Evolutionary conservation across 257 asterid genomes (phyloP).

Genomic region (Marsdenia floribunda): DNA sequence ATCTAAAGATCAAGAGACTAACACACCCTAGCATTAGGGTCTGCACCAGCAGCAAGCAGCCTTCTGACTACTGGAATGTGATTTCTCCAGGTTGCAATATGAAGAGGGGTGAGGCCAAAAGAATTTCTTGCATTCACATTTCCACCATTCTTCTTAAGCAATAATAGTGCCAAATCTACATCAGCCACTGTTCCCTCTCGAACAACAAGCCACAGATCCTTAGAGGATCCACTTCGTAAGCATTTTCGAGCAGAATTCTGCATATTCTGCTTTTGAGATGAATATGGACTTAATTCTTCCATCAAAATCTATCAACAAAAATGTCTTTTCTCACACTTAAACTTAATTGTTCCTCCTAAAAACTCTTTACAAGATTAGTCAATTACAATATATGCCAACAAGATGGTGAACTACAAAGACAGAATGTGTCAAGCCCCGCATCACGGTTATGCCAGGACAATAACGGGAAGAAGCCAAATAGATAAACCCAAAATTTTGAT

Average conservation of each 20-base stretch:
- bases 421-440: background rate
- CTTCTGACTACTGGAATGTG: slow-evolving; percentile 74
- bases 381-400: background rate
- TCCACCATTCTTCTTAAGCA: slow-evolving; percentile 76
- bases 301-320: slow-evolving; percentile 20
- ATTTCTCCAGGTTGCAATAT: slow-evolving; percentile 95
- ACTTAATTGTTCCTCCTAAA: slow-evolving; percentile 1
- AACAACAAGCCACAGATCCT: slow-evolving; percentile 71
- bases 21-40: slow-evolving; percentile 94
- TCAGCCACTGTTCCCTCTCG: slow-evolving; percentile 69
- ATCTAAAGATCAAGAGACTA: slow-evolving; percentile 28
- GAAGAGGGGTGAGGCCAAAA: slow-evolving; percentile 85
- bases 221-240: slow-evolving; percentile 31
- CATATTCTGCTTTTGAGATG: slow-evolving; percentile 46
- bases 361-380: background rate
- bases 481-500: background rate
- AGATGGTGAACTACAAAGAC: background rate
- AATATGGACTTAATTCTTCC: slow-evolving; percentile 53
- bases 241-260: slow-evolving; percentile 26
- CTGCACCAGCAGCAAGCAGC: slow-evolving; percentile 97
- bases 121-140: slow-evolving; percentile 68
- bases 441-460: slow-evolving; percentile 8
- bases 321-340: background rate
- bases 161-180: slow-evolving; percentile 56
- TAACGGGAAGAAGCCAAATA: slow-evolving; percentile 3